Conservation (phyloP, 495 filamentous ascomycete genomes). For the Tuber aestivum region DNA sequence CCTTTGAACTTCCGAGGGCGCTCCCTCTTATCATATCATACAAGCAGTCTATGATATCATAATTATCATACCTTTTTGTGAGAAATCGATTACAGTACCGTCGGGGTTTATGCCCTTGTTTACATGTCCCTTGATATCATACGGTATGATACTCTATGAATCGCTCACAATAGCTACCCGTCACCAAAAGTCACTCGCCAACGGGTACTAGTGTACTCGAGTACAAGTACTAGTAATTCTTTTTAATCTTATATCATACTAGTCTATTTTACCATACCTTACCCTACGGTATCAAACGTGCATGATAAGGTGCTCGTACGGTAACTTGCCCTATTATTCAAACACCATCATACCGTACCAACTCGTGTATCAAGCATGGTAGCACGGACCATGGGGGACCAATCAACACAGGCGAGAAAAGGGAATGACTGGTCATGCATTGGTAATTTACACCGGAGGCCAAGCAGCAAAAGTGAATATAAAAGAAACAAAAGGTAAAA, state of each 20-base stretch:
- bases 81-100: not conserved
- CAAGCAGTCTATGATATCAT: too few species aligned
- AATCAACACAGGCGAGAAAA: too few species aligned
- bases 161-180: not conserved
- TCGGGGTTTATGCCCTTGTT: not conserved
- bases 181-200: conserved; percentile 1
- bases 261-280: too few species aligned
- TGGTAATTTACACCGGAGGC: not conserved
- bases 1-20: not conserved
- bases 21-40: too few species aligned
- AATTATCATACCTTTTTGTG: not conserved
- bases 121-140: not conserved
- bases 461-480: not conserved
- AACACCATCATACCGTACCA: too few species aligned
- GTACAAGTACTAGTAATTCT: too few species aligned
- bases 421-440: not conserved
- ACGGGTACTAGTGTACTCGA: too few species aligned
- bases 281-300: too few species aligned
- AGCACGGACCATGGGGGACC: not conserved
- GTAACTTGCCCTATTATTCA: too few species aligned
- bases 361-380: not conserved
- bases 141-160: not conserved
- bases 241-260: too few species aligned
- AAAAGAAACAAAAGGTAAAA: too few species aligned
- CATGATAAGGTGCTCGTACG: too few species aligned